Evolutionary conservation across 2,329 filamentous ascomycete genomes (phyloP).

Genomic region (Pyrenophora tritici-repentis): DNA sequence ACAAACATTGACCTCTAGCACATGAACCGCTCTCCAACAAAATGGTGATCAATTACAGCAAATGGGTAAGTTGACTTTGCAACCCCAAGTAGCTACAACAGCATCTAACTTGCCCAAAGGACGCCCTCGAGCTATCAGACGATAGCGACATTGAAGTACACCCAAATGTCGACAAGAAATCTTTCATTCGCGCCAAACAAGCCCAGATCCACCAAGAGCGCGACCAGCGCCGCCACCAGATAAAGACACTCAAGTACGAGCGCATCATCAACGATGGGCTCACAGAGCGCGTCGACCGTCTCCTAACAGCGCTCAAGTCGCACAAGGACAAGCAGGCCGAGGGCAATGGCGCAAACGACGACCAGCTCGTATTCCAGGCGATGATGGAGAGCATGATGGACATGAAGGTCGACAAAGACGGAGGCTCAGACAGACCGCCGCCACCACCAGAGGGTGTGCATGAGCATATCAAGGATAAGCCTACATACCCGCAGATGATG

Average conservation of each 20-base stretch:
- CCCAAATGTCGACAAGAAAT: conserved; percentile 97
- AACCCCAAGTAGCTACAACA: neutral
- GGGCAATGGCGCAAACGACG: conserved; percentile 55
- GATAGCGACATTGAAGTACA: conserved; percentile 98
- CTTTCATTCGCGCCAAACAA: conserved; percentile 98
- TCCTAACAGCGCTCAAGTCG: conserved; percentile 74
- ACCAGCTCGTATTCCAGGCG: conserved; percentile 83
- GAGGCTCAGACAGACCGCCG: conserved; percentile 61
- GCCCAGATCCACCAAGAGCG: conserved; percentile 94
- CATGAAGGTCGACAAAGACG: conserved; percentile 54
- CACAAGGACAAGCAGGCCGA: conserved; percentile 61
- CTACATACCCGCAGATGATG: conserved; percentile 97
- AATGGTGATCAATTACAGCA: conserved; percentile 72
- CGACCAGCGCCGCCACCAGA: conserved; percentile 81
- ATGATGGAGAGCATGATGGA: conserved; percentile 80
- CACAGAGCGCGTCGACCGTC: conserved; percentile 77
- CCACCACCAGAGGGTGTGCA: conserved; percentile 81
- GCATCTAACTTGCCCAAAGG: conserved; percentile 53
- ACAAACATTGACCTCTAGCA: conserved; percentile 11
- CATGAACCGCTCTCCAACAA: conserved; percentile 9
- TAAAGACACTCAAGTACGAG: conserved; percentile 90
- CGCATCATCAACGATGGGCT: conserved; percentile 91
- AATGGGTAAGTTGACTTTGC: conserved; percentile 61
- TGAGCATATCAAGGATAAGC: conserved; percentile 72
- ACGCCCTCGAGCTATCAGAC: conserved; percentile 94